Evolutionary conservation across 2,329 filamentous ascomycete genomes (phyloP), one percentile per base, ranked within the genome.

Genomic region (Penicillium sp.): DNA sequence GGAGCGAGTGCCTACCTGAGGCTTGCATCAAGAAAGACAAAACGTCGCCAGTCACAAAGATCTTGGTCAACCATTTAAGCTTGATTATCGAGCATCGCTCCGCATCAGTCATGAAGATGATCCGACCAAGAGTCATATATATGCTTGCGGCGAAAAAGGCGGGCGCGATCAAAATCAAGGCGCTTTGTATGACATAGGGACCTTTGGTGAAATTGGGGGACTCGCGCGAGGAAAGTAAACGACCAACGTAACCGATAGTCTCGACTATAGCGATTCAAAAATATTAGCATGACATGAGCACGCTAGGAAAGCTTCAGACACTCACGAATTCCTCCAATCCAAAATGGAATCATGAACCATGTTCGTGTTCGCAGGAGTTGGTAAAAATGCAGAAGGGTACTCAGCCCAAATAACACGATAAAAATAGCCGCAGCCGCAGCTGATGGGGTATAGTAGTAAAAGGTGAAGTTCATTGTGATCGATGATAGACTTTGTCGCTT

Each of bases 231-330:
- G 78, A 78, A 22, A 80, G 60, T 4, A 77, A 69, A 51, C 83
- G 79, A 12, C 77, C 80, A 37, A 81, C 65, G 61, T 84, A 84
- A 15, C 82, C 82, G 20, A 84, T 70, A 0, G 71, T 67, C 61
- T 84, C 80, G 64, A 83, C 80, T 82, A 33, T 22, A 27, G 26
- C 7, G 4, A 6, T 18, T 18, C 3, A n/a, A 45, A 25, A 37
- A 5, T 2, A 14, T 37, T 40, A 49, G 47, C 12, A 27, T 12
- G 15, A 40, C 33, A 8, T 14, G 1, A 27, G 15, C 6, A 2
- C 9, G 3, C 6, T 7, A 11, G 12, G 1, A 1, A 9, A 20
- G 11, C 14, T 6, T 22, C 4, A 12, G 12, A 7, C 4, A 50
- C 73, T 49, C 65, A 76, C 74, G 66, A n/a, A 70, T 47, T 29